Conservation (phyloP, 2,329 filamentous ascomycete genomes). For the Didymella lethalis region DNA sequence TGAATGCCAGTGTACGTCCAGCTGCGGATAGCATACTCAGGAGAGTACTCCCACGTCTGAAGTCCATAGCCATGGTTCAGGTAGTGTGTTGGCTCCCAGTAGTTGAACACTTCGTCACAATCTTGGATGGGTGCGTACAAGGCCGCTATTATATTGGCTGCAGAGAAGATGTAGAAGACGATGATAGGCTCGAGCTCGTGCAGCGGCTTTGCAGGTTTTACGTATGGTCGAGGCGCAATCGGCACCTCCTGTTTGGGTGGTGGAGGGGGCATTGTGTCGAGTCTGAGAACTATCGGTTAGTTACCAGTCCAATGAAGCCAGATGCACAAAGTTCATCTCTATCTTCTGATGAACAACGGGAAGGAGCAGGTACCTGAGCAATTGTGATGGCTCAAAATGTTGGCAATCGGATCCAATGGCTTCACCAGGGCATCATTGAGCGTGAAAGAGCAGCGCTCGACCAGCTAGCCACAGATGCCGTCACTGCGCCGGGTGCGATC, state of each 20-base stretch:
- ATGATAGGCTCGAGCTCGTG: slow-evolving; percentile 69
- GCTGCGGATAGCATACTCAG: slow-evolving; percentile 91
- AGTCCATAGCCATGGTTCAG: slow-evolving; percentile 90
- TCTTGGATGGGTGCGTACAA: slow-evolving; percentile 91
- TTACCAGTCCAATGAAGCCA: slow-evolving; percentile 29
- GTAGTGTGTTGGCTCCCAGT: slow-evolving; percentile 97
- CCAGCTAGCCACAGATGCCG: slow-evolving; percentile 20
- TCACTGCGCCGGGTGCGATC: slow-evolving; percentile 17
- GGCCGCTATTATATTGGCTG: slow-evolving; percentile 77
- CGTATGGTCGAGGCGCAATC: background rate
- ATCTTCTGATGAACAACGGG: background rate
- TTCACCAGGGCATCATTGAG: slow-evolving; percentile 2
- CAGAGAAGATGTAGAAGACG: slow-evolving; percentile 82
- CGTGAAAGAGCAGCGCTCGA: slow-evolving; percentile 15
- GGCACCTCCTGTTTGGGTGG: slow-evolving; percentile 20
- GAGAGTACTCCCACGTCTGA: slow-evolving; percentile 99
- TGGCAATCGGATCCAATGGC: slow-evolving; percentile 10
- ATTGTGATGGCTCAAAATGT: slow-evolving; percentile 28
- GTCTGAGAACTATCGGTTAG: slow-evolving; percentile 14
- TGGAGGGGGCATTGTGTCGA: slow-evolving; percentile 18
- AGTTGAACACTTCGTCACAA: slow-evolving; percentile 99
- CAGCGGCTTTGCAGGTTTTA: slow-evolving; percentile 39
- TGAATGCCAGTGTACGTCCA: slow-evolving; percentile 91
- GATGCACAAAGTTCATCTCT: background rate
- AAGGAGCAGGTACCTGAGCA: slow-evolving; percentile 2